Evolutionary conservation across 371 early-diverging fungal species (phyloP).

Genomic region (Blastocladiella emersonii): DNA sequence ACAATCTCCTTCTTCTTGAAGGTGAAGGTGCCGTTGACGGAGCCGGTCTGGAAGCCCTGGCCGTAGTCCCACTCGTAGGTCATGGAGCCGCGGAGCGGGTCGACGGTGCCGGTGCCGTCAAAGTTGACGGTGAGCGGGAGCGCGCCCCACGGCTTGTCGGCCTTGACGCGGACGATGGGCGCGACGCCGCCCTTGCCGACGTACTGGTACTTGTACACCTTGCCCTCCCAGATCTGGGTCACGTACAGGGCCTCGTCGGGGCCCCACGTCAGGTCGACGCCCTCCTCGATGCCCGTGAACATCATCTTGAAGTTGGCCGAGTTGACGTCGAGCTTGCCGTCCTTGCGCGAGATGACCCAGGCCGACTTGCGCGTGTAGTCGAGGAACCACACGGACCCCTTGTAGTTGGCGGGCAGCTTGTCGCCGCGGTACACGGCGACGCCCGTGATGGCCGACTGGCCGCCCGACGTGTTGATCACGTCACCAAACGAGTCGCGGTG

Average conservation of each 20-base stretch:
- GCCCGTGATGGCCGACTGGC: slow-evolving; percentile 1
- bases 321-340: no score
- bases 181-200: background rate
- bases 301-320: no score
- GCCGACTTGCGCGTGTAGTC: background rate
- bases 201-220: background rate
- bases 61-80: background rate
- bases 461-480: background rate
- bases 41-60: no score
- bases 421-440: background rate
- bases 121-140: background rate
- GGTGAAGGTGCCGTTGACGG: background rate
- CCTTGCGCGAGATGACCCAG: background rate
- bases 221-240: background rate
- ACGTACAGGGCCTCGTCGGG: background rate
- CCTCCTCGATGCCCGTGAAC: no score
- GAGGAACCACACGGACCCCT: background rate
- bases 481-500: background rate
- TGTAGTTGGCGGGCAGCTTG: background rate
- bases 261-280: background rate
- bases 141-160: background rate
- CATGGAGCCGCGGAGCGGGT: background rate
- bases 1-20: background rate
- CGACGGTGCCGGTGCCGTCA: background rate
- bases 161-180: background rate